Conservation (phyloP, 495 filamentous ascomycete genomes). For the Alectoria sarmentosa region DNA sequence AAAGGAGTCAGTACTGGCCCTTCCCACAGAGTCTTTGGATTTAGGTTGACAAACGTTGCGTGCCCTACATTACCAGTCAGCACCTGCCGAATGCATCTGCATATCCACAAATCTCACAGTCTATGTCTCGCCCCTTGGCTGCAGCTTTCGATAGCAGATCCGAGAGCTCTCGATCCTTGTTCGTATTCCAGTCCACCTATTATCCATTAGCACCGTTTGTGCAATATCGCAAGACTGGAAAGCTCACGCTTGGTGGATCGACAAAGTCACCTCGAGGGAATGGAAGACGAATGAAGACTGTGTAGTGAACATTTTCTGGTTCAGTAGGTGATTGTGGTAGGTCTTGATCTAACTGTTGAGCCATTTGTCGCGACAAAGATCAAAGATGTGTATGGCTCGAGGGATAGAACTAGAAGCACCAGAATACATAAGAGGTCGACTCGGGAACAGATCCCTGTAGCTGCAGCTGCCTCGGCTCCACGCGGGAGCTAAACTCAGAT, state of each 20-base stretch:
- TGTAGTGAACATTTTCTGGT: slow-evolving; percentile 30
- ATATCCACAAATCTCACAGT: slow-evolving; percentile 53
- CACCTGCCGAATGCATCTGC: slow-evolving; percentile 16
- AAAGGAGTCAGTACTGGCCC: slow-evolving; percentile 18
- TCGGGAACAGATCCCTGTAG: slow-evolving; percentile 1
- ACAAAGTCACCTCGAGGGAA: slow-evolving; percentile 82
- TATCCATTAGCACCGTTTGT: slow-evolving; percentile 10
- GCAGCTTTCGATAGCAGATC: slow-evolving; percentile 69
- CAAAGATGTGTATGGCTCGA: neutral
- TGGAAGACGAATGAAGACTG: slow-evolving; percentile 80
- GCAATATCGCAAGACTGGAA: slow-evolving; percentile 18
- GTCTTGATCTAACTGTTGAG: neutral
- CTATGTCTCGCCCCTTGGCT: slow-evolving; percentile 63
- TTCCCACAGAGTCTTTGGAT: neutral
- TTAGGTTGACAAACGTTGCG: slow-evolving; percentile 53
- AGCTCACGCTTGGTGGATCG: slow-evolving; percentile 74
- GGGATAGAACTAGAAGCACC: too few species aligned
- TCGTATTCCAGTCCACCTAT: slow-evolving; percentile 64
- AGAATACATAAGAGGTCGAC: too few species aligned
- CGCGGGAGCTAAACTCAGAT: neutral
- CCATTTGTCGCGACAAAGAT: neutral
- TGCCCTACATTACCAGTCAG: slow-evolving; percentile 57
- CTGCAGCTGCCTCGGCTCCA: slow-evolving; percentile 1
- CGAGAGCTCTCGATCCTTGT: slow-evolving; percentile 87
- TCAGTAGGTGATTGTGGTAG: neutral